Percentiles rank a stretch among this genome's conserved stretches.
These are phyloP conservation scores for Liriodendron chinense DNA, from an alignment of 164 flowering plant genomes.

Conservation along the genomic window DNA sequence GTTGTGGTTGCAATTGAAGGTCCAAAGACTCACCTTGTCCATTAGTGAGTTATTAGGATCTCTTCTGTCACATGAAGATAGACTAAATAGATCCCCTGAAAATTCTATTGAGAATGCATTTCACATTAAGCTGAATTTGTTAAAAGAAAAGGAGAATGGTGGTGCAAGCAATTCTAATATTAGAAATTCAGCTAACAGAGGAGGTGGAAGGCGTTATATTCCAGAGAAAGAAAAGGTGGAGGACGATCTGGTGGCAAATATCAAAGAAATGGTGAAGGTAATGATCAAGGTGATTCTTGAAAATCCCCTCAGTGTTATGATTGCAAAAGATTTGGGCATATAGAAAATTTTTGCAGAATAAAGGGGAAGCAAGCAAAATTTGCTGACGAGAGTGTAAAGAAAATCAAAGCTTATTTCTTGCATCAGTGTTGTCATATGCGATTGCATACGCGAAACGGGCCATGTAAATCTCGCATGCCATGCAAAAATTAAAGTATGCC, in stretches of 20 bases:
- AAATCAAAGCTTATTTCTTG: not conserved
- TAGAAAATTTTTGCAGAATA: not conserved
- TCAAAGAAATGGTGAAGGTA: not conserved
- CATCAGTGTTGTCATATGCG: not conserved
- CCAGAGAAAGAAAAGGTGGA: not conserved
- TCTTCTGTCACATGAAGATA: not conserved
- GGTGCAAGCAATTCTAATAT: not conserved
- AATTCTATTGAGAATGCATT: not conserved
- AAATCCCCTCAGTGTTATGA: not conserved
- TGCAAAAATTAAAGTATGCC: no score
- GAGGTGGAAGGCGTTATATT: not conserved
- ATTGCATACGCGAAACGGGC: no score
- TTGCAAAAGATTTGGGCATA: not conserved
- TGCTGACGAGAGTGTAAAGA: not conserved
- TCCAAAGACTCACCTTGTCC: not conserved
- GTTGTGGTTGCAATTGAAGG: slow-evolving; percentile 6
- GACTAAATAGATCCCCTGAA: not conserved
- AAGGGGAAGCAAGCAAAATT: not conserved
- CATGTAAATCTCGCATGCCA: no score
- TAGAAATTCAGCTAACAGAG: no score
- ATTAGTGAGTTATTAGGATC: not conserved
- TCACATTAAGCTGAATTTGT: not conserved
- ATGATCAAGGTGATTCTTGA: not conserved
- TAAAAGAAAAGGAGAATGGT: not conserved
- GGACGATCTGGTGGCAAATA: not conserved